Evolutionary conservation across 139 green algal species (phyloP).

Genomic region (Gonium pectorale): DNA sequence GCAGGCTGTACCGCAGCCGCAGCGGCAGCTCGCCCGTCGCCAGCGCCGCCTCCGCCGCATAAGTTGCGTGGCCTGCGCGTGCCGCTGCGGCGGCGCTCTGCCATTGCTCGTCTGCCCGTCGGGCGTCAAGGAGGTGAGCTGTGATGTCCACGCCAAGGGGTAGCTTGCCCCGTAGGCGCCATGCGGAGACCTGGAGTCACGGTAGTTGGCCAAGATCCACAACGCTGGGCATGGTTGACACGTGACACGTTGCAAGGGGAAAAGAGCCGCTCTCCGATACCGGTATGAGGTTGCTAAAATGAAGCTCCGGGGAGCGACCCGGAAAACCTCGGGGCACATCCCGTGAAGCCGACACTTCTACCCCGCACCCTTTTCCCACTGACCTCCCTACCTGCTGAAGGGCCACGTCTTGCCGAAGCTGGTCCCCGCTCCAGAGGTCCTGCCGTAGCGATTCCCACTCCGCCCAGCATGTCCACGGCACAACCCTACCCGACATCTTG

Average conservation of each 20-base stretch:
- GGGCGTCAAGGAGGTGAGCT: conserved; percentile 65
- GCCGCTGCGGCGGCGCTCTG: neutral
- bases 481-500: conserved; percentile 27
- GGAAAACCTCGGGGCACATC: too few relatives aligned
- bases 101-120: neutral
- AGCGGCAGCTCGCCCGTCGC: conserved; percentile 11
- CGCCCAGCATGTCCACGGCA: conserved; percentile 79
- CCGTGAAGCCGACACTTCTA: too few relatives aligned
- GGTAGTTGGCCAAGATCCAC: too few relatives aligned
- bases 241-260: too few relatives aligned
- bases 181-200: conserved; percentile 72
- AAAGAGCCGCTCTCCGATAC: too few relatives aligned
- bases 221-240: too few relatives aligned
- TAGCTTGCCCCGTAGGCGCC: conserved; percentile 73
- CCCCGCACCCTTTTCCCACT: too few relatives aligned
- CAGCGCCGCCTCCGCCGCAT: neutral
- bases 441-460: conserved; percentile 73
- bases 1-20: conserved; percentile 31
- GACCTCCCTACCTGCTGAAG: neutral
- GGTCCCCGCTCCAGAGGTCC: conserved; percentile 55
- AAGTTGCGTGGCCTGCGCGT: neutral
- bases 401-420: neutral
- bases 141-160: conserved; percentile 78
- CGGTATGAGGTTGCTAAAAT: too few relatives aligned
- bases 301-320: too few relatives aligned